phyloP scores from a whole-genome alignment of 2,329 filamentous ascomycete genomes.

The Aspergillus tanneri region DNA sequence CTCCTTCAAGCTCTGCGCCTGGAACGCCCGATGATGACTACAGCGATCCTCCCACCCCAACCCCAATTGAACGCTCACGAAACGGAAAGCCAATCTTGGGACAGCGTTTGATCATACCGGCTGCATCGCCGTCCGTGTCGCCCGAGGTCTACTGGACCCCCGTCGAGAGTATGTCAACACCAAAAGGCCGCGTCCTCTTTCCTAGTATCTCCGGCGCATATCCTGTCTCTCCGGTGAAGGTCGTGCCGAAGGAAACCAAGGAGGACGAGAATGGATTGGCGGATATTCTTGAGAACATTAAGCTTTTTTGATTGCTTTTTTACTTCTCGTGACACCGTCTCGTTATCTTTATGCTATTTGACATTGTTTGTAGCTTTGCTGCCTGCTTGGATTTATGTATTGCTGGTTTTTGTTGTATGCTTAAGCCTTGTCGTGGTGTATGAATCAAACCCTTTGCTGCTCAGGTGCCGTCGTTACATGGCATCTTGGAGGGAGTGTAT shows the following conservation, averaged over 20 bases:
- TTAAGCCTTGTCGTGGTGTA: background rate
- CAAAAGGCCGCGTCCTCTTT: background rate
- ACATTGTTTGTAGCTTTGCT: background rate
- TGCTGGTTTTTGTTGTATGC: background rate
- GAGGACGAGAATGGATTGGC: background rate
- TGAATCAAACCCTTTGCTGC: background rate
- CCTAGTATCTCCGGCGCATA: background rate
- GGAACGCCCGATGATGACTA: background rate
- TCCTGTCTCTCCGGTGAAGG: background rate
- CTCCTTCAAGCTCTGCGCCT: constrained; percentile 1
- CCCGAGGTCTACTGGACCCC: background rate
- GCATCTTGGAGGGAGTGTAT: too few relatives aligned
- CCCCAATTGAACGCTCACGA: constrained; percentile 2
- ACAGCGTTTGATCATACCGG: constrained; percentile 1
- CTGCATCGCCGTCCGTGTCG: background rate
- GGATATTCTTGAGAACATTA: background rate
- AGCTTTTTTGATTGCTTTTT: background rate
- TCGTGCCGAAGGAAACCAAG: background rate
- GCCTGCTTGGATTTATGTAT: background rate
- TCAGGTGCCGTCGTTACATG: background rate
- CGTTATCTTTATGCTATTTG: background rate
- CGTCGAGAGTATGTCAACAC: background rate
- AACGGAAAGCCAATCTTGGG: background rate
- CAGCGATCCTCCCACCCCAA: background rate
- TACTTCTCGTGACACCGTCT: background rate